Evolutionary conservation across 1,139 yeast species (phyloP), one percentile per base, ranked within the genome.

Genomic region (Nakaseomyces bracarensis): DNA sequence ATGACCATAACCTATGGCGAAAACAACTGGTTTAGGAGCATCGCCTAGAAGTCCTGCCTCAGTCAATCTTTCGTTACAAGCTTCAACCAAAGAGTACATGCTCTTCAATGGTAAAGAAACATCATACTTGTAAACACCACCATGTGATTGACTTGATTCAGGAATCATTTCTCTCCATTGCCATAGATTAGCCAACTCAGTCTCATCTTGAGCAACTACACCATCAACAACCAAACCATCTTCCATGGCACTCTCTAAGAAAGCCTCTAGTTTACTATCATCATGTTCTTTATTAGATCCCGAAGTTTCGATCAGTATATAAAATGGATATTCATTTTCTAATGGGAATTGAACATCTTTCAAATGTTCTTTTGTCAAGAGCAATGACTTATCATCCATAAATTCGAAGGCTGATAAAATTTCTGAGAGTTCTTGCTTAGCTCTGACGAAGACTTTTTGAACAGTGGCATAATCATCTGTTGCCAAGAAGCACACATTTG

Each of bases 111-210:
- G 97, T 46, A 91, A 68, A 3, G 96, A 85, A 34, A 91, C 96
- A 55, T 91, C 98, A 58, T 91, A 91, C 66, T 91, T 91, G 71
- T 91, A 91, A 40, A 89, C 97, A 52, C 97, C 98, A 42, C 97
- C 97, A 28, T 72, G 78, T 46, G 76, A 72, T 38, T 87, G 82
- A 15, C 85, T 74, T 9, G 96, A 89, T 67, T 91, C 98, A 26
- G 96, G 87, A 51, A 89, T 77, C 49, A 81, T 73, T 65, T 91
- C 98, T 68, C 98, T 79, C 96, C 97, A 89, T 26, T 79, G 68
- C 98, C 98, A 91, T 54, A 91, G 72, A 46, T 78, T 79, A 49
- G 72, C 72, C 48, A 83, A 68, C 64, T 91, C 97, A 2, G 93
- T 72, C 64, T 85, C 95, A 63, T 87, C 97, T 65, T 87, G 96